A percentile compares a stretch with the other conserved stretches of the same genome.
phyloP scores from a whole-genome alignment of 345 rosid species.

The Angophora floribunda region DNA sequence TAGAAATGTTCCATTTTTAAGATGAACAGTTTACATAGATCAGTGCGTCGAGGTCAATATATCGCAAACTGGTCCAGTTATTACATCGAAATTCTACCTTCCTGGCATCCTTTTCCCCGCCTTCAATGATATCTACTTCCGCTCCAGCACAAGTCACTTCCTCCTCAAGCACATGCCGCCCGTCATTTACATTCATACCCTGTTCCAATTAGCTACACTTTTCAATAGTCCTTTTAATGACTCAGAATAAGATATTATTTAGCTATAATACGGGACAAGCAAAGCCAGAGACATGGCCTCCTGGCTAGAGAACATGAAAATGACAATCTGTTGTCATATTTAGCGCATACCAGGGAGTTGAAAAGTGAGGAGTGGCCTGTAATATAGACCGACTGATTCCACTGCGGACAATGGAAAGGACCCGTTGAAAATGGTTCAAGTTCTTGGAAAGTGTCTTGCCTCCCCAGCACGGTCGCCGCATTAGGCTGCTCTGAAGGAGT shows the following conservation, averaged over 20 bases:
- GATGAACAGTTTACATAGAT: neutral
- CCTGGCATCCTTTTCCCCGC: neutral
- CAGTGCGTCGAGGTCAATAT: neutral
- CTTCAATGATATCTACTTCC: neutral
- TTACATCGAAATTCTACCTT: neutral
- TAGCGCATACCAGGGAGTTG: neutral
- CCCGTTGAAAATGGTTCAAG: neutral
- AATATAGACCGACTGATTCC: neutral
- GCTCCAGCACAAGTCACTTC: neutral
- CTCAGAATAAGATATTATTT: neutral
- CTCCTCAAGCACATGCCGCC: neutral
- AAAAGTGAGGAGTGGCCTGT: neutral
- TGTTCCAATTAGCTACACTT: neutral
- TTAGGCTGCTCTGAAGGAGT: neutral
- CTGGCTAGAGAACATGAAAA: neutral
- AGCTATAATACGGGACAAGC: neutral
- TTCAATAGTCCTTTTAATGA: neutral
- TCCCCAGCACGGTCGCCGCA: neutral
- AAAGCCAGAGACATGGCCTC: neutral
- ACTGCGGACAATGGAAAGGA: neutral
- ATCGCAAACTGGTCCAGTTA: neutral
- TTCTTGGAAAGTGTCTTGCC: neutral
- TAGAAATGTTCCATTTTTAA: neutral
- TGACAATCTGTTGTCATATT: neutral
- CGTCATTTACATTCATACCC: neutral